Evolutionary conservation across 2,329 filamentous ascomycete species (phyloP).

Genomic region (Myriosclerotinia duriaeana): DNA sequence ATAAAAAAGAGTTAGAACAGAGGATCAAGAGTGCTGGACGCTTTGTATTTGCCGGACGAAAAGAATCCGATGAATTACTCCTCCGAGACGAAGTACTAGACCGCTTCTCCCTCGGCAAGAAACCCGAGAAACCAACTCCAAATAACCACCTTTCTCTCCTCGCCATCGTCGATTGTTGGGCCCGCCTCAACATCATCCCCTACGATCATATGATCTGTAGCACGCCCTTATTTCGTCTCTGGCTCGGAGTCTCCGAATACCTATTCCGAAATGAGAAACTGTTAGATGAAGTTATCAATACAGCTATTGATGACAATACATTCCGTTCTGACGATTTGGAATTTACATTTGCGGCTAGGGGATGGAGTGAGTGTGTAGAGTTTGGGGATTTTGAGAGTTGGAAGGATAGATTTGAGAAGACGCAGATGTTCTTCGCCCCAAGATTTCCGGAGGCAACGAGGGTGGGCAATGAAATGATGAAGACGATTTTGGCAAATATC

Average conservation of each 20-base stretch:
- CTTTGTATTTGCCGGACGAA: conserved; percentile 59
- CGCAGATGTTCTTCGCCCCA: conserved; percentile 88
- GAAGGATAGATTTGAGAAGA: conserved; percentile 84
- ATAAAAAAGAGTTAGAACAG: conserved; percentile 68
- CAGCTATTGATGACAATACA: conserved; percentile 83
- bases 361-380: conserved; percentile 91
- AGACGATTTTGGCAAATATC: conserved; percentile 84
- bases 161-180: conserved; percentile 99
- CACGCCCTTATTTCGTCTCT: conserved; percentile 93
- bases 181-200: conserved; percentile 84
- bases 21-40: conserved; percentile 79
- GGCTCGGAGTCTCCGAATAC: conserved; percentile 96
- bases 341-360: conserved; percentile 93
- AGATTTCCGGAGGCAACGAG: conserved; percentile 83
- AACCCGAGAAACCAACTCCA: conserved; percentile 57
- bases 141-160: conserved; percentile 94
- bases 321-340: conserved; percentile 96
- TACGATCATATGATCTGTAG: conserved; percentile 99
- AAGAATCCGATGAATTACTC: conserved; percentile 61
- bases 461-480: conserved; percentile 96
- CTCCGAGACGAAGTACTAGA: conserved; percentile 80
- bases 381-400: conserved; percentile 93
- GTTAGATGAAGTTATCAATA: conserved; percentile 80
- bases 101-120: conserved; percentile 77
- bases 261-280: conserved; percentile 81